These are phyloP conservation scores for Alternaria viburni DNA, from an alignment of 2,329 filamentous ascomycete genomes.

Conservation along the genomic window DNA sequence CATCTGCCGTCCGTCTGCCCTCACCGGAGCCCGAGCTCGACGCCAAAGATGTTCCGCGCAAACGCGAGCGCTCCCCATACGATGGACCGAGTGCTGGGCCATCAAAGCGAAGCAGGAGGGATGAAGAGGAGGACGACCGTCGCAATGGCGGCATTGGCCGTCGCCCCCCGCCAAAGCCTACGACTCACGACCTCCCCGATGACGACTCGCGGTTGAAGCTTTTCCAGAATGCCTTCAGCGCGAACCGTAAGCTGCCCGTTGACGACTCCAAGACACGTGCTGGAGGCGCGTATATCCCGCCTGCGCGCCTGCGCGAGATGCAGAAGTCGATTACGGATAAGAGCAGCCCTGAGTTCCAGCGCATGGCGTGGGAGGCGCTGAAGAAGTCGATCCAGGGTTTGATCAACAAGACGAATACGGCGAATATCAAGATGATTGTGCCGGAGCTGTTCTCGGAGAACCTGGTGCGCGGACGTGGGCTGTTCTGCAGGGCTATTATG, in stretches of 20 bases:
- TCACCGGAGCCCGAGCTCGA: constrained; percentile 58
- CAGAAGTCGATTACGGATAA: constrained; percentile 98
- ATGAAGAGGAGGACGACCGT: constrained; percentile 43
- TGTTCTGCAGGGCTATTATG: constrained; percentile 97
- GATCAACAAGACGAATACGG: constrained; percentile 98
- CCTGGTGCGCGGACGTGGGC: constrained; percentile 83
- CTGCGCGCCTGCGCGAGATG: constrained; percentile 84
- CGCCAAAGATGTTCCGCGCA: constrained; percentile 55
- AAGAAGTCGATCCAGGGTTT: constrained; percentile 99
- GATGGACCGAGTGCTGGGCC: constrained; percentile 36
- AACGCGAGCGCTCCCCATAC: constrained; percentile 62
- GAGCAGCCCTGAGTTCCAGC: constrained; percentile 94
- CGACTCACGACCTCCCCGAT: constrained; percentile 27
- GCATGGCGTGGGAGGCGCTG: constrained; percentile 97
- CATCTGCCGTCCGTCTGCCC: constrained; percentile 63
- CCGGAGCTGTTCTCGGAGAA: constrained; percentile 97
- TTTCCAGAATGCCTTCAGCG: constrained; percentile 46
- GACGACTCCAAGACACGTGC: constrained; percentile 88
- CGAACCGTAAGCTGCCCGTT: constrained; percentile 83
- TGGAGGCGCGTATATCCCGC: constrained; percentile 95
- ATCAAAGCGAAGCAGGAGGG: constrained; percentile 46
- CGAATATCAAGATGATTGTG: constrained; percentile 97
- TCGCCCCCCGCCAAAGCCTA: constrained; percentile 45
- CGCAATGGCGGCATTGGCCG: constrained; percentile 75
- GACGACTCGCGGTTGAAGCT: constrained; percentile 46